Percentiles rank a stretch among this genome's conserved stretches.
Evolutionary conservation across 2,329 filamentous ascomycete species (phyloP).

Genomic region (Beauveria caledonica): DNA sequence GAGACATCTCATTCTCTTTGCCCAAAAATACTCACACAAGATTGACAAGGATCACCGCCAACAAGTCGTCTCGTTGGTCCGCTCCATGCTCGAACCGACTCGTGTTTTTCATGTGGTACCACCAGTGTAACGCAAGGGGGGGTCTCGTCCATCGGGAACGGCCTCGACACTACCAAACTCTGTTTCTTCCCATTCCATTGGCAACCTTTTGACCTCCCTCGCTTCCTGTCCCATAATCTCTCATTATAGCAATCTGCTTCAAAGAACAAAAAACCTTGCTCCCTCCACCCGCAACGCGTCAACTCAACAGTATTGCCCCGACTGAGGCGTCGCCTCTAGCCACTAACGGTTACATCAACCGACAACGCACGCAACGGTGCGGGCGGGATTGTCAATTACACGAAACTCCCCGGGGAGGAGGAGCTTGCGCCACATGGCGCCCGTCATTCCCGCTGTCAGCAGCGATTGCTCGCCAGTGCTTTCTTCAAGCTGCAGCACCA

Average conservation of each 20-base stretch:
- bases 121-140: conserved; percentile 7
- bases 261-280: not conserved
- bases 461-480: not conserved
- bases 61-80: not conserved
- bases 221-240: not conserved
- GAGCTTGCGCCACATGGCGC: not conserved
- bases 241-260: not conserved
- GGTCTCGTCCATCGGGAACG: not conserved
- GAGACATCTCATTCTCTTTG: not conserved
- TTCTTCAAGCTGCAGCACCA: not conserved
- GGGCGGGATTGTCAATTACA: not conserved
- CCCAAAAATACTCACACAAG: not conserved
- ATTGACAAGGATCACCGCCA: not conserved
- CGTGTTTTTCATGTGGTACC: conserved; percentile 3
- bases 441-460: not conserved
- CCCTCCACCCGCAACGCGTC: not conserved
- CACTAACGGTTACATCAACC: not conserved
- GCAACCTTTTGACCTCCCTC: not conserved
- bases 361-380: not conserved
- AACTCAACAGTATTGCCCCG: not conserved
- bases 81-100: not conserved
- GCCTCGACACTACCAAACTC: not conserved
- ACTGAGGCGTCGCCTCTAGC: not conserved
- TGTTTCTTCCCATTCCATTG: not conserved
- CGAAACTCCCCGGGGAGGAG: not conserved